Percentiles rank a stretch among this genome's conserved stretches.
Conservation (phyloP, 2,329 filamentous ascomycete genomes). For the Fusarium irregulare region DNA sequence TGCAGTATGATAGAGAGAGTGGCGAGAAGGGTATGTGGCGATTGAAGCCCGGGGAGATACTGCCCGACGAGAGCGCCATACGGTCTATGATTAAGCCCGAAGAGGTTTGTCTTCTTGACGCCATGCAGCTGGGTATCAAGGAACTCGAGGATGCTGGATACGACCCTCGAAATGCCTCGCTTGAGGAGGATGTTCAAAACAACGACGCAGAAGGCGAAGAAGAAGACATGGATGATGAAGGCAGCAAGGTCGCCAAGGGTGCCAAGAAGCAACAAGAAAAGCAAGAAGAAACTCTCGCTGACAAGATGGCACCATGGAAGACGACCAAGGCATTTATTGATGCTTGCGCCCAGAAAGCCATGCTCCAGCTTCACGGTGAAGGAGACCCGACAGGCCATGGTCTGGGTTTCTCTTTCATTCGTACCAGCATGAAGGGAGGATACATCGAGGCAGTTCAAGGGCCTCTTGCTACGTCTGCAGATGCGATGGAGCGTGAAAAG, state of each 20-base stretch:
- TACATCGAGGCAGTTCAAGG: conserved; percentile 84
- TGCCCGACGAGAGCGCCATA: conserved; percentile 84
- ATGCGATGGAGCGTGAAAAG: conserved; percentile 87
- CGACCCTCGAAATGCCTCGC: conserved; percentile 69
- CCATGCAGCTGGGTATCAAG: conserved; percentile 95
- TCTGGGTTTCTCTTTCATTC: conserved; percentile 95
- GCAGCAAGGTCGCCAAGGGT: conserved; percentile 53
- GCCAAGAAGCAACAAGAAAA: conserved; percentile 60
- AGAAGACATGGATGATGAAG: conserved; percentile 60
- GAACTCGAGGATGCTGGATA: conserved; percentile 93
- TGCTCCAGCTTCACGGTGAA: conserved; percentile 93
- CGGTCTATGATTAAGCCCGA: conserved; percentile 93
- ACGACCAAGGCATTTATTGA: conserved; percentile 97
- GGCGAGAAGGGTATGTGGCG: conserved; percentile 82
- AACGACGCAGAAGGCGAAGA: conserved; percentile 72
- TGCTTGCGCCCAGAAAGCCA: conserved; percentile 92
- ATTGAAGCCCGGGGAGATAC: conserved; percentile 75
- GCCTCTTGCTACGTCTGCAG: conserved; percentile 74
- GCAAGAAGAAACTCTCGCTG: conserved; percentile 78
- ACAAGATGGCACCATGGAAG: conserved; percentile 95
- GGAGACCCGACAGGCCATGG: conserved; percentile 95
- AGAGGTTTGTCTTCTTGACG: conserved; percentile 92
- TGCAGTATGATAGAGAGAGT: conserved; percentile 84
- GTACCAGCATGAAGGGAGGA: conserved; percentile 98
- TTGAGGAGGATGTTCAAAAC: conserved; percentile 73